A percentile compares a stretch with the other conserved stretches of the same genome.
phyloP scores from a whole-genome alignment of 352 stramenopile species.

The Thalassiosira mediterranea region DNA sequence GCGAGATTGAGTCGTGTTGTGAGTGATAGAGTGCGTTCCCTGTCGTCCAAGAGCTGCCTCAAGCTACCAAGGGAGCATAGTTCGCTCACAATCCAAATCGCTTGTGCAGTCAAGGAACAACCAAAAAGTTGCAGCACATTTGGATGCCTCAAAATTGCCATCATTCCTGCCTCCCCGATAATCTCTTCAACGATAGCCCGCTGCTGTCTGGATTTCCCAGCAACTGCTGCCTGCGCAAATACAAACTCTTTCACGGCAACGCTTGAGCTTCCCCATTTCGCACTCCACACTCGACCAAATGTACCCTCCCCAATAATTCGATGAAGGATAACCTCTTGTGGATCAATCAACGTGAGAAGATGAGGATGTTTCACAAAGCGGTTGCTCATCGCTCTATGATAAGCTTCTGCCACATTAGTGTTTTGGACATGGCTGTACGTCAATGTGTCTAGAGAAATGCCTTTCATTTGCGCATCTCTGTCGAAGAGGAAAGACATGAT shows the following conservation, averaged over 20 bases:
- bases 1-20: constrained; percentile 74
- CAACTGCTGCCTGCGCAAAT: constrained; percentile 87
- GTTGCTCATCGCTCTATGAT: constrained; percentile 81
- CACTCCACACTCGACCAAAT: constrained; percentile 88
- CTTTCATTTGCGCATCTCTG: constrained; percentile 74
- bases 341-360: constrained; percentile 83
- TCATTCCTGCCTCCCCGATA: constrained; percentile 88
- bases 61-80: constrained; percentile 86
- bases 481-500: constrained; percentile 69
- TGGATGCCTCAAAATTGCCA: constrained; percentile 87
- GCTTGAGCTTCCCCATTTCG: constrained; percentile 83
- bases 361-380: constrained; percentile 83
- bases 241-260: constrained; percentile 90
- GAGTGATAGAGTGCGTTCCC: constrained; percentile 62
- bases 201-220: constrained; percentile 86
- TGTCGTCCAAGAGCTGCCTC: constrained; percentile 84
- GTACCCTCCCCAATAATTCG: constrained; percentile 86
- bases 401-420: constrained; percentile 80
- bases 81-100: constrained; percentile 89
- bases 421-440: constrained; percentile 80
- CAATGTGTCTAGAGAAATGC: constrained; percentile 84
- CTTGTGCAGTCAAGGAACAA: constrained; percentile 86
- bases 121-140: constrained; percentile 88
- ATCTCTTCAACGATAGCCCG: constrained; percentile 89
- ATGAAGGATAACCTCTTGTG: constrained; percentile 85